Conservation (phyloP, 192 early-diverging fungal species). For the Coemansia sp. region DNA sequence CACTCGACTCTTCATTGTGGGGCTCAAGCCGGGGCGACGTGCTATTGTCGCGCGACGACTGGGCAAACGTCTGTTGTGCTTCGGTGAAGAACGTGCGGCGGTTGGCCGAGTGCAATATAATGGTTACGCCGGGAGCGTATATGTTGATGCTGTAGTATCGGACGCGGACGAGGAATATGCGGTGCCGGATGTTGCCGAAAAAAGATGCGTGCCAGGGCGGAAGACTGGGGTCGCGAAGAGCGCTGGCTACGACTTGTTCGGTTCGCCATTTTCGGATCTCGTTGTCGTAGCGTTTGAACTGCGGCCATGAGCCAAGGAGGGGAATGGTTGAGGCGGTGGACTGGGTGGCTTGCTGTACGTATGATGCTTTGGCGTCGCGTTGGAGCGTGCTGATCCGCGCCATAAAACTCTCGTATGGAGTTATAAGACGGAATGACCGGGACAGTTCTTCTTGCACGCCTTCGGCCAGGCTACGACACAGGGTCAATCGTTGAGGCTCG, state of each 20-base stretch:
- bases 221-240: constrained; percentile 9
- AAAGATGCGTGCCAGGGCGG: constrained; percentile 10
- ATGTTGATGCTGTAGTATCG: constrained; percentile 36
- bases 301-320: constrained; percentile 15
- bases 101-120: constrained; percentile 33
- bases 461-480: neutral
- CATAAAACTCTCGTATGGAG: constrained; percentile 17
- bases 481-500: neutral
- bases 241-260: constrained; percentile 13
- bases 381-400: constrained; percentile 18
- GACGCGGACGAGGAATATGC: constrained; percentile 19
- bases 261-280: constrained; percentile 13
- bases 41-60: constrained; percentile 6
- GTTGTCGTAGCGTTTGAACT: constrained; percentile 16
- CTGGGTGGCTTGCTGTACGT: constrained; percentile 8
- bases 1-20: neutral
- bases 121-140: constrained; percentile 15
- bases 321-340: neutral
- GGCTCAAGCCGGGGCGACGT: constrained; percentile 2
- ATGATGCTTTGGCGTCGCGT: constrained; percentile 21
- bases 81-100: constrained; percentile 39
- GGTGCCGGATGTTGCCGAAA: constrained; percentile 26
- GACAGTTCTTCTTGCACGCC: constrained; percentile 14
- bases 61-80: constrained; percentile 7
- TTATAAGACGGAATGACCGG: constrained; percentile 8